phyloP scores from a whole-genome alignment of 2,329 filamentous ascomycete genomes.

The Dothistroma pini region DNA sequence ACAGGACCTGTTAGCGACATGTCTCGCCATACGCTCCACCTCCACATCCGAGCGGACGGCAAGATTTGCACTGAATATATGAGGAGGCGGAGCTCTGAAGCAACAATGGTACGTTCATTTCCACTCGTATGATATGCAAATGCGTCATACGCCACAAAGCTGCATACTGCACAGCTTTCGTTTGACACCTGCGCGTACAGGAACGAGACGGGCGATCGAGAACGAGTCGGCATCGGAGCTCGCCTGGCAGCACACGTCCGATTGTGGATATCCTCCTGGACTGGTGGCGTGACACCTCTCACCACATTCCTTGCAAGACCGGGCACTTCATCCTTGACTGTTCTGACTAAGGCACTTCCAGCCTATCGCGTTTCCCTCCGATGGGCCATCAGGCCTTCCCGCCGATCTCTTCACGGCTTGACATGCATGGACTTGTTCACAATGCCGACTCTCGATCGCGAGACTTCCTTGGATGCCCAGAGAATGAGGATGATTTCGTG shows the following conservation, averaged over 20 bases:
- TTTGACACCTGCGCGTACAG: not conserved
- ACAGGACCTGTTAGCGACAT: not conserved
- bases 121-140: conserved; percentile 4
- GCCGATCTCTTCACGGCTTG: conserved; percentile 6
- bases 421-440: not conserved
- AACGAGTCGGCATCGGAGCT: not conserved
- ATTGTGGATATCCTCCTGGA: not conserved
- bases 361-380: conserved; percentile 11
- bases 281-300: conserved; percentile 13
- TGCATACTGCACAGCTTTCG: not conserved
- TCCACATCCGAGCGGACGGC: not conserved
- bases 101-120: conserved; percentile 1
- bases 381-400: conserved; percentile 4
- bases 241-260: not conserved
- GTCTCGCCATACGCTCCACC: not conserved
- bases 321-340: not conserved
- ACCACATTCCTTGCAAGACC: conserved; percentile 10
- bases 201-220: not conserved
- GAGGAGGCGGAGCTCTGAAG: not conserved
- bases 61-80: not conserved
- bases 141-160: conserved; percentile 3
- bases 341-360: not conserved
- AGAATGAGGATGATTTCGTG: not conserved
- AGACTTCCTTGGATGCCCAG: not conserved
- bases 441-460: conserved; percentile 8